Evolutionary conservation across 1,139 yeast species (phyloP).

Genomic region (Candida gigantensis): DNA sequence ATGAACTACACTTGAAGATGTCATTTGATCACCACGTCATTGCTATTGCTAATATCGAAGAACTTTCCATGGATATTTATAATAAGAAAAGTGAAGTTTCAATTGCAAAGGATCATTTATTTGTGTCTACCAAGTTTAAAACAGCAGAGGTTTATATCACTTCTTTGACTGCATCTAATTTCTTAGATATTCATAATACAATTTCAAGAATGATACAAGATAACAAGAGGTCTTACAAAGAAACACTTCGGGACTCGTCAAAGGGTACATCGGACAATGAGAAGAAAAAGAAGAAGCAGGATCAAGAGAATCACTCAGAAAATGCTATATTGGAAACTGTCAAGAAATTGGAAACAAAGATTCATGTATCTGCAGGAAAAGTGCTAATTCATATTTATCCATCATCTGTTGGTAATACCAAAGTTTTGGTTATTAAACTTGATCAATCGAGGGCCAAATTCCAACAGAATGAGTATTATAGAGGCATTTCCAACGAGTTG

Average conservation of each 20-base stretch:
- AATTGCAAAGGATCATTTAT: conserved; percentile 59
- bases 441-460: conserved; percentile 63
- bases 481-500: conserved; percentile 50
- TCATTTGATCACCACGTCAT: conserved; percentile 87
- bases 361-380: conserved; percentile 59
- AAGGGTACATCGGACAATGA: conserved; percentile 10
- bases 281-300: conserved; percentile 10
- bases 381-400: conserved; percentile 72
- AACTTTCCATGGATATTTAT: conserved; percentile 57
- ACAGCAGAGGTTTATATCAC: conserved; percentile 68
- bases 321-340: conserved; percentile 39
- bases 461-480: conserved; percentile 53
- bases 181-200: conserved; percentile 75
- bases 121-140: conserved; percentile 56
- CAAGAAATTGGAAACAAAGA: conserved; percentile 53
- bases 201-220: conserved; percentile 73
- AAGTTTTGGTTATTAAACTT: conserved; percentile 65
- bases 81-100: conserved; percentile 61
- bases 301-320: conserved; percentile 22
- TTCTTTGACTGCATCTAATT: conserved; percentile 80
- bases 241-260: conserved; percentile 61
- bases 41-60: conserved; percentile 56
- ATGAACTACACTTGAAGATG: conserved; percentile 55
- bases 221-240: conserved; percentile 68
- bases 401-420: conserved; percentile 70